Base-by-base conservation (phyloP, 169 alveolate species). In the Eimeria acervulina region DNA sequence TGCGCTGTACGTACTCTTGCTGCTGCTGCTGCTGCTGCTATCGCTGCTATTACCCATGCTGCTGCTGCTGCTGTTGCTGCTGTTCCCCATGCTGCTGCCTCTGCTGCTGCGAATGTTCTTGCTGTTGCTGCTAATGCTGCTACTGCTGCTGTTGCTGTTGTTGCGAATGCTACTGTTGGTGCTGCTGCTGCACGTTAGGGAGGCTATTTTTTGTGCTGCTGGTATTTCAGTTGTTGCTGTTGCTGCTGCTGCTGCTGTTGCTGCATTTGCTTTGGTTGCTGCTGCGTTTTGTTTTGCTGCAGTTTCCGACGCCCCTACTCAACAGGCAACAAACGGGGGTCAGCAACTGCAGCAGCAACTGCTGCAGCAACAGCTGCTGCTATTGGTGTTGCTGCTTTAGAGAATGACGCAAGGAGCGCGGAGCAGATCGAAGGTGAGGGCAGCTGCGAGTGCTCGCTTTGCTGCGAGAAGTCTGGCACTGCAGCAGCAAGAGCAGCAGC, bases 181-280 rank as follows among this genome's bases (percentile, higher is more conserved):
- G 68, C 68, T 44, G 40, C 68, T 78, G 44, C 40, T 76, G 87
- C 87, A 12, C 28, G 28, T 36, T 38, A 44, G n/a, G 19, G 87
- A 23, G 15, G 61, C 59, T 31, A 12, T 19, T 40, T 10, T 42
- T 13, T 17, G 19, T 33, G 87, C 36, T 78, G 63, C 66, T 78
- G 63, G 68, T 78, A 0, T 0, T 44, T 0, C n/a, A 10, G 63
- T 4, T 26, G 44, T n/a, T 6, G 66, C 23, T 38, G 61, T 66
- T 44, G 66, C 88, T 44, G 26, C 68, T 80, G 70, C 5, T n/a
- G 17, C 89, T 78, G 89, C 89, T 78, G 89, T 38, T 78, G 59
- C 68, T n/a, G 52, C 44, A 28, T 12, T 21, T 44, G 44, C 61
- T 40, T 17, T 13, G 21, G n/a, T n/a, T 28, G 68, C 68, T 44